Percentiles rank a stretch among this genome's conserved stretches.
Evolutionary conservation across 1,139 yeast genomes (phyloP).

Genomic region (Suhomyces choctaworum): DNA sequence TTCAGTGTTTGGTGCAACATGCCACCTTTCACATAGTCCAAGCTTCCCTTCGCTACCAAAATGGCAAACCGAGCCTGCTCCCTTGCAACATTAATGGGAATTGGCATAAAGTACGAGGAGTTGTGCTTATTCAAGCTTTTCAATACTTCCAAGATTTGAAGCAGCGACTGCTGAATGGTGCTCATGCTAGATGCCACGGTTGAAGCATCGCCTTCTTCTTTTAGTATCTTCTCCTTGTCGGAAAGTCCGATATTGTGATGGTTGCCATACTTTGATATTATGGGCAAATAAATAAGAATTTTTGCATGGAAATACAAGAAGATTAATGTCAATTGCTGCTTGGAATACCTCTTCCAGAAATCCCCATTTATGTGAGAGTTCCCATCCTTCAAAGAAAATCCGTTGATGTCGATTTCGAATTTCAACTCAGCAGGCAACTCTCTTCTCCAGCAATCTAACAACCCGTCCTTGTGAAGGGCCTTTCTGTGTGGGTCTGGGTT

Average conservation of each 20-base stretch:
- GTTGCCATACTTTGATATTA: slow-evolving; percentile 51
- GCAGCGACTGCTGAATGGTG: slow-evolving; percentile 74
- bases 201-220: slow-evolving; percentile 26
- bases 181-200: slow-evolving; percentile 51
- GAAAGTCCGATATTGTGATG: slow-evolving; percentile 49
- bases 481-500: slow-evolving; percentile 35
- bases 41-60: slow-evolving; percentile 73
- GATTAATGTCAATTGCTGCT: slow-evolving; percentile 59
- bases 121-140: slow-evolving; percentile 45
- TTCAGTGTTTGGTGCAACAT: slow-evolving; percentile 72
- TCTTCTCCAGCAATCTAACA: slow-evolving; percentile 76
- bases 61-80: slow-evolving; percentile 68
- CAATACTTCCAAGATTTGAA: slow-evolving; percentile 61
- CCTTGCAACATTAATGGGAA: slow-evolving; percentile 72
- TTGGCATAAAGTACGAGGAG: slow-evolving; percentile 50
- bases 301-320: slow-evolving; percentile 78
- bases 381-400: slow-evolving; percentile 44
- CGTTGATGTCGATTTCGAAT: slow-evolving; percentile 70
- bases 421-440: slow-evolving; percentile 62
- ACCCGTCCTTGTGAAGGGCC: slow-evolving; percentile 60
- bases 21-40: slow-evolving; percentile 85
- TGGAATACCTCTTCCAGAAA: slow-evolving; percentile 34
- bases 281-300: slow-evolving; percentile 76
- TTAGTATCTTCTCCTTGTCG: slow-evolving; percentile 36
- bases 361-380: slow-evolving; percentile 30